Evolutionary conservation across 2,329 filamentous ascomycete genomes (phyloP).

Genomic region (Nigrospora sphaerica): DNA sequence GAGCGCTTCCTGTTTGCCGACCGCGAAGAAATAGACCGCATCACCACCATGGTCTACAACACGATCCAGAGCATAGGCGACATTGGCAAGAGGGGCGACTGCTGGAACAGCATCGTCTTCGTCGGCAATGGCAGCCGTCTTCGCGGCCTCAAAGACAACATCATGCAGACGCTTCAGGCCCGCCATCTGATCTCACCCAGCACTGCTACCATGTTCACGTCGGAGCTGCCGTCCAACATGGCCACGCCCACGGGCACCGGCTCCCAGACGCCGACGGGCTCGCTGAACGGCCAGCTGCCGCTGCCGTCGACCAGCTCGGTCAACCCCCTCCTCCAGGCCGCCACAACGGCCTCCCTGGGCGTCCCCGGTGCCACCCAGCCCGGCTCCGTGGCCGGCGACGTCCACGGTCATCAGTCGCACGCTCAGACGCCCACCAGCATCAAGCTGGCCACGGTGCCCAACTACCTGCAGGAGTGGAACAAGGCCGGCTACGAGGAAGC

Average conservation of each 20-base stretch:
- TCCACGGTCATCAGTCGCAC: slow-evolving; percentile 43
- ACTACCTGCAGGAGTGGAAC: slow-evolving; percentile 88
- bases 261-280: slow-evolving; percentile 76
- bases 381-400: slow-evolving; percentile 33
- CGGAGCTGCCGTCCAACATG: slow-evolving; percentile 88
- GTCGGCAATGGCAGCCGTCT: slow-evolving; percentile 76
- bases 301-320: slow-evolving; percentile 43
- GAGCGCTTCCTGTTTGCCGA: slow-evolving; percentile 67
- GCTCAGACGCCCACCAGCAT: slow-evolving; percentile 76
- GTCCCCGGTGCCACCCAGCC: slow-evolving; percentile 34
- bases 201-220: slow-evolving; percentile 93
- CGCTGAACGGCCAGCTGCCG: slow-evolving; percentile 46
- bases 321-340: slow-evolving; percentile 86
- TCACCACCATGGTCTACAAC: slow-evolving; percentile 77
- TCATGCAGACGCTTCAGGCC: slow-evolving; percentile 69
- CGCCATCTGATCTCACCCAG: slow-evolving; percentile 89
- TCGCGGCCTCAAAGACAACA: slow-evolving; percentile 79
- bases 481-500: slow-evolving; percentile 74
- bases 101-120: slow-evolving; percentile 90
- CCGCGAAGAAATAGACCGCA: slow-evolving; percentile 70
- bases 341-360: slow-evolving; percentile 63
- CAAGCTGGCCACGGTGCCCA: slow-evolving; percentile 68
- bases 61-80: slow-evolving; percentile 79
- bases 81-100: slow-evolving; percentile 72
- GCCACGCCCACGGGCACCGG: slow-evolving; percentile 87